Percentiles rank a stretch among this genome's conserved stretches.
phyloP scores from a whole-genome alignment of 2,329 filamentous ascomycete species.

The Corinectria fuckeliana region DNA sequence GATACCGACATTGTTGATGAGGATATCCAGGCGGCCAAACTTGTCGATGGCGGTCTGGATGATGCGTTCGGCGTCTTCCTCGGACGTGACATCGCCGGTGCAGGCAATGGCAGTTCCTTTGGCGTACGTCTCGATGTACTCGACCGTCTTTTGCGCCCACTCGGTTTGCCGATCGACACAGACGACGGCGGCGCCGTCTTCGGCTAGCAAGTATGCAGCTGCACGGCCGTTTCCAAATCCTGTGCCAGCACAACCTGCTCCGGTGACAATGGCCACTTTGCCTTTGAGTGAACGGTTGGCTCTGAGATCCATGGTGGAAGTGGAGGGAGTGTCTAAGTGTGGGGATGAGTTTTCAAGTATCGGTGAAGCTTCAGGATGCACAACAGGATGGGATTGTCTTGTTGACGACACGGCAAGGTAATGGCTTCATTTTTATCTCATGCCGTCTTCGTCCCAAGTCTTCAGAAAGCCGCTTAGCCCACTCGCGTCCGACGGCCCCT shows the following conservation, averaged over 20 bases:
- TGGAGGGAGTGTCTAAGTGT: too few relatives aligned
- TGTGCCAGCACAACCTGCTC: constrained; percentile 61
- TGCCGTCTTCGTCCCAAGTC: too few relatives aligned
- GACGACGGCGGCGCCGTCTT: constrained; percentile 63
- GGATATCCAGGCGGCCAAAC: constrained; percentile 66
- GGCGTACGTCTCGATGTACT: constrained; percentile 53
- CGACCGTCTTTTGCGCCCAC: constrained; percentile 59
- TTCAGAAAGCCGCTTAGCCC: too few relatives aligned
- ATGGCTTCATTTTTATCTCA: too few relatives aligned
- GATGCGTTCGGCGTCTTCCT: constrained; percentile 55
- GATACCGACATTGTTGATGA: constrained; percentile 71
- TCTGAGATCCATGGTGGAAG: too few relatives aligned
- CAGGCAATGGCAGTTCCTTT: constrained; percentile 50
- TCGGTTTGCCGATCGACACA: constrained; percentile 60
- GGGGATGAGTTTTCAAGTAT: too few relatives aligned
- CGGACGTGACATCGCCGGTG: constrained; percentile 61
- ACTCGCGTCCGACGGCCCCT: too few relatives aligned
- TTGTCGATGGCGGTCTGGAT: constrained; percentile 49
- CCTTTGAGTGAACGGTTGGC: constrained; percentile 13
- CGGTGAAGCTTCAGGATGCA: too few relatives aligned
- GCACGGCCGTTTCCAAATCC: constrained; percentile 67
- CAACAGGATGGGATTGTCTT: too few relatives aligned
- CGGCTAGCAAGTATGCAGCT: constrained; percentile 63
- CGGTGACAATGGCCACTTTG: constrained; percentile 62
- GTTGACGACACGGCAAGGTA: too few relatives aligned